Percentiles rank a stretch among this genome's conserved stretches.
Evolutionary conservation across 352 stramenopile genomes (phyloP).

Genomic region (Plasmopara muralis): DNA sequence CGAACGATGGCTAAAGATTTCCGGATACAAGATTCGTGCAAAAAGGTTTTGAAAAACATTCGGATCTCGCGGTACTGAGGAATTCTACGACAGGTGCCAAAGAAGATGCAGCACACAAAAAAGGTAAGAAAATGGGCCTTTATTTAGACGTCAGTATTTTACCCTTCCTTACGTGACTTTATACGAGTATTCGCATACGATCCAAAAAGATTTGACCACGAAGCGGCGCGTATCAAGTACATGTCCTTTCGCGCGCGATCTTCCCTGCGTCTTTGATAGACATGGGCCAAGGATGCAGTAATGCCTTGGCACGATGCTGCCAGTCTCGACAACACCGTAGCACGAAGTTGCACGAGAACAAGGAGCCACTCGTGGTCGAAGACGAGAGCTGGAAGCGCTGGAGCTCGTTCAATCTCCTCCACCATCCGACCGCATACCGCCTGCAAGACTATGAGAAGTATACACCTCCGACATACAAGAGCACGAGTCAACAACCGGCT

Average conservation of each 20-base stretch:
- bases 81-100: too few species aligned
- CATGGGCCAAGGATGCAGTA: constrained; percentile 25
- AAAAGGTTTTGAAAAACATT: too few species aligned
- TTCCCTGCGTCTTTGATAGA: background rate
- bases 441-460: constrained; percentile 31
- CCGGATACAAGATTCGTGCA: too few species aligned
- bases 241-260: background rate
- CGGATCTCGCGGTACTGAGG: too few species aligned
- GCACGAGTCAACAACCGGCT: constrained; percentile 40
- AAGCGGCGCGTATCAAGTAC: background rate
- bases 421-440: constrained; percentile 29
- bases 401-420: constrained; percentile 71
- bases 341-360: constrained; percentile 10
- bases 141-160: too few species aligned
- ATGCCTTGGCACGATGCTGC: constrained; percentile 12
- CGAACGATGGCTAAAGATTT: too few species aligned
- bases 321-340: constrained; percentile 12
- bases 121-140: too few species aligned
- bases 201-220: too few species aligned
- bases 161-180: too few species aligned
- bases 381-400: constrained; percentile 79
- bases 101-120: too few species aligned
- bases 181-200: too few species aligned
- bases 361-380: constrained; percentile 69
- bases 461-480: constrained; percentile 35